These are phyloP conservation scores for Umbelopsis ramanniana DNA, from an alignment of 192 early-diverging fungal species.

Conservation along the genomic window DNA sequence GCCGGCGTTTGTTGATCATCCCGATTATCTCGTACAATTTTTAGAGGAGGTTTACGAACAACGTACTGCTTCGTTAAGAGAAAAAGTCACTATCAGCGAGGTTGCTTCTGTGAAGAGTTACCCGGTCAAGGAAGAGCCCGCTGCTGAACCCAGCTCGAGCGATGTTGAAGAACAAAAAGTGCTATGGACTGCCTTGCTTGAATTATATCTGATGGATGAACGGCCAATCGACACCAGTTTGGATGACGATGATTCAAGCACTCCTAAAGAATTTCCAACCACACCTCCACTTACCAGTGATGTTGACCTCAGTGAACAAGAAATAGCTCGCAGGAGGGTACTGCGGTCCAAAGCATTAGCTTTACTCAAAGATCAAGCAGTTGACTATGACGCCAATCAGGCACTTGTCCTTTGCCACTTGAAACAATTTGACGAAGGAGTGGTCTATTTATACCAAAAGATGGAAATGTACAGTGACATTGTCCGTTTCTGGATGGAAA, in stretches of 20 bases:
- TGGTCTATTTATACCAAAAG: conserved; percentile 87
- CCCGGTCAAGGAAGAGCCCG: background rate
- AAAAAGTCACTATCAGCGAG: conserved; percentile 24
- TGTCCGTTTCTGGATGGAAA: conserved; percentile 72
- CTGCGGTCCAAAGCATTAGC: conserved; percentile 64
- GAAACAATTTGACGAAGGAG: conserved; percentile 82
- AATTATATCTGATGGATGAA: conserved; percentile 78
- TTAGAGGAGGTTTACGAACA: conserved; percentile 82
- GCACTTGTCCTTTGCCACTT: conserved; percentile 90
- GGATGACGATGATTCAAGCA: background rate
- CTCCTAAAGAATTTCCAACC: background rate
- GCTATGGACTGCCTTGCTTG: conserved; percentile 91
- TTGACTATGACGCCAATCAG: conserved; percentile 88
- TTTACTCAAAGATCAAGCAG: conserved; percentile 69
- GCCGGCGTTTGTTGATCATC: conserved; percentile 86
- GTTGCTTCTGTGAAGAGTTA: conserved; percentile 24
- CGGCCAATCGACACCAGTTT: conserved; percentile 15
- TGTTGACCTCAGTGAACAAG: conserved; percentile 11
- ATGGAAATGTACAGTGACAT: conserved; percentile 77
- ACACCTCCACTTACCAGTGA: background rate
- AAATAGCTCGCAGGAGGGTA: conserved; percentile 27
- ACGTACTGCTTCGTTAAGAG: conserved; percentile 44
- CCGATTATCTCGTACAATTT: conserved; percentile 79
- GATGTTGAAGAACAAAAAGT: conserved; percentile 69
- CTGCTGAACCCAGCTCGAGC: conserved; percentile 12